Conservation (phyloP, 2,329 filamentous ascomycete genomes). For the Fusarium beomiforme region DNA sequence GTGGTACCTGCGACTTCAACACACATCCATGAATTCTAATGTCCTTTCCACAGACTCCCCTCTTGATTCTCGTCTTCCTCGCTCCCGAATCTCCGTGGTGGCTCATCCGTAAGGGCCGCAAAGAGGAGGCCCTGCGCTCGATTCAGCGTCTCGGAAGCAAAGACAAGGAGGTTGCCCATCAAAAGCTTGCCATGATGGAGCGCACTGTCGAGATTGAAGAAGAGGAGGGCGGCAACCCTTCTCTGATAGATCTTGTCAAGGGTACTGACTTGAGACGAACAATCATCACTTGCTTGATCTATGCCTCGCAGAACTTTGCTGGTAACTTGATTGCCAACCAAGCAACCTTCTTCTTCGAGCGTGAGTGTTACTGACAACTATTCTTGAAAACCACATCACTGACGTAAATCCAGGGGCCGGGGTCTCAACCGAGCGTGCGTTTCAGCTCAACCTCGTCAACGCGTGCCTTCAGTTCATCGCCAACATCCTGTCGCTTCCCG, state of each 20-base stretch:
- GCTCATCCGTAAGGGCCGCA: conserved; percentile 60
- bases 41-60: conserved; percentile 50
- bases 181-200: conserved; percentile 66
- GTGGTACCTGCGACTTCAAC: not conserved
- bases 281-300: conserved; percentile 65
- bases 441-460: conserved; percentile 70
- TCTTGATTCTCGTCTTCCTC: conserved; percentile 61
- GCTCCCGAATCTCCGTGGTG: conserved; percentile 64
- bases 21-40: not conserved
- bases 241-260: conserved; percentile 62
- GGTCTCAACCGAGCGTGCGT: conserved; percentile 62
- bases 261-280: conserved; percentile 65
- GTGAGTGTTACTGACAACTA: conserved; percentile 26
- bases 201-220: conserved; percentile 64
- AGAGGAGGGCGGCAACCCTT: conserved; percentile 53
- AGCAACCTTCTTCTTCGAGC: conserved; percentile 67
- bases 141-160: conserved; percentile 58
- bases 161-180: conserved; percentile 14
- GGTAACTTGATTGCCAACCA: conserved; percentile 71
- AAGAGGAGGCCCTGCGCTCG: conserved; percentile 54
- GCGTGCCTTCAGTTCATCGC: conserved; percentile 69
- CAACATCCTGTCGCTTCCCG: conserved; percentile 73
- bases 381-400: not conserved
- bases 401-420: conserved; percentile 63
- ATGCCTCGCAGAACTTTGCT: conserved; percentile 67